A percentile compares a stretch with the other conserved stretches of the same genome.
Evolutionary conservation across 768 basidiomycete genomes (phyloP).

Genomic region (Amanita fuliginea): DNA sequence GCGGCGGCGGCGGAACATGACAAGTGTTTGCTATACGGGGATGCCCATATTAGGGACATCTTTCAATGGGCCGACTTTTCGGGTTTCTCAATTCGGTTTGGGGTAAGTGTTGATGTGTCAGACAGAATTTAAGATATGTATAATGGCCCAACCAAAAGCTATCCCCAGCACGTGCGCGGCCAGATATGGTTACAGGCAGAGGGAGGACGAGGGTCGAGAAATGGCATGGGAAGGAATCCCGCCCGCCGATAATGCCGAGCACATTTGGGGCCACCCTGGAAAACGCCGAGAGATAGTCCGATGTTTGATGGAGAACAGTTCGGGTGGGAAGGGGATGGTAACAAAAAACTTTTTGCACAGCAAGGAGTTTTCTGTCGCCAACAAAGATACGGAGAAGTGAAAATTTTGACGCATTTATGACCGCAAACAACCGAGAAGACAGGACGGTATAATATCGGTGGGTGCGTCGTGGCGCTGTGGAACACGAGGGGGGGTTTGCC

Average conservation of each 20-base stretch:
- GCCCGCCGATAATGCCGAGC: background rate
- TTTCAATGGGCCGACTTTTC: background rate
- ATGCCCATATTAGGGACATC: background rate
- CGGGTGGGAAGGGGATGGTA: background rate
- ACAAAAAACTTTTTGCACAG: background rate
- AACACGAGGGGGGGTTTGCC: background rate
- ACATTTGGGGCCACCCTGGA: background rate
- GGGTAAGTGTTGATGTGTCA: background rate
- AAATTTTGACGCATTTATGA: background rate
- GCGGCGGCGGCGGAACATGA: constrained; percentile 2
- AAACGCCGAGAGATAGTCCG: background rate
- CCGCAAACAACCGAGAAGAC: background rate
- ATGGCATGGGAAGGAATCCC: background rate
- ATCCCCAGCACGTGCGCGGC: background rate
- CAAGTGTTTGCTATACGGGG: background rate
- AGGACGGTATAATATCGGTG: no score
- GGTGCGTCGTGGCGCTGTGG: no score
- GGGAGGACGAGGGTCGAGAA: background rate
- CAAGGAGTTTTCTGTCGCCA: background rate
- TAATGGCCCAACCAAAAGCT: background rate
- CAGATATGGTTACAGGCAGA: background rate
- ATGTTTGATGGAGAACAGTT: background rate
- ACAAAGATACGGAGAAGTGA: background rate
- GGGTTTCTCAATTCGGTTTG: background rate
- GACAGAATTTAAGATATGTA: constrained; percentile 1